Evolutionary conservation across 305 asterid genomes (phyloP).

Genomic region (Fraxinus latifolia): DNA sequence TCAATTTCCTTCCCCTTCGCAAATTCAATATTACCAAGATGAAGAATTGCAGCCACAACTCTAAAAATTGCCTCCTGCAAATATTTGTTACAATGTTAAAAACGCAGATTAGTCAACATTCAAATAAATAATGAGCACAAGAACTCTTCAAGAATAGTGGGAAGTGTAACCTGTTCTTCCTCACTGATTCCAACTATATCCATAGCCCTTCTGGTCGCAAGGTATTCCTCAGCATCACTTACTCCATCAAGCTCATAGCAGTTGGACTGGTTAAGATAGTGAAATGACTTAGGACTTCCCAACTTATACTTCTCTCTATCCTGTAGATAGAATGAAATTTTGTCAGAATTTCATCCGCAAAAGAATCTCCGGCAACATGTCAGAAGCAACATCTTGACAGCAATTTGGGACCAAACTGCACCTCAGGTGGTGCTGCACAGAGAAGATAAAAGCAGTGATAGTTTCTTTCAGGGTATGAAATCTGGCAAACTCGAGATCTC

Average conservation of each 20-base stretch:
- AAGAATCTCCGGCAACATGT: neutral
- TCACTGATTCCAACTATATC: constrained; percentile 37
- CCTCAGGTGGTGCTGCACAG: constrained; percentile 81
- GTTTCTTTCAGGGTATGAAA: constrained; percentile 76
- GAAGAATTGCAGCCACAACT: constrained; percentile 77
- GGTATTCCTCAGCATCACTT: constrained; percentile 33
- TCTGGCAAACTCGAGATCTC: constrained; percentile 83
- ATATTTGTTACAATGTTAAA: neutral
- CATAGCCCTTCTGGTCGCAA: constrained; percentile 37
- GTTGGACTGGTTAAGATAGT: constrained; percentile 32
- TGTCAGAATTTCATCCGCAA: neutral
- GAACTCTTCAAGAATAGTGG: neutral
- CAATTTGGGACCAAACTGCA: constrained; percentile 14
- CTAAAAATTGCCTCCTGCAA: constrained; percentile 81
- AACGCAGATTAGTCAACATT: neutral
- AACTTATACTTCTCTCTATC: constrained; percentile 29
- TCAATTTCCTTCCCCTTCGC: constrained; percentile 65
- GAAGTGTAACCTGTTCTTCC: constrained; percentile 27
- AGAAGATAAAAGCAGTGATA: constrained; percentile 81
- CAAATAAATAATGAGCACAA: neutral
- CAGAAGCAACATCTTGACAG: neutral
- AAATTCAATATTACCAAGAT: constrained; percentile 72
- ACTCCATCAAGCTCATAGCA: constrained; percentile 32
- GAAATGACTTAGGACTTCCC: constrained; percentile 25
- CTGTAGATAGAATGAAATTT: constrained; percentile 17